Evolutionary conservation across 2,329 filamentous ascomycete species (phyloP).

Genomic region (Didymella segeticola): DNA sequence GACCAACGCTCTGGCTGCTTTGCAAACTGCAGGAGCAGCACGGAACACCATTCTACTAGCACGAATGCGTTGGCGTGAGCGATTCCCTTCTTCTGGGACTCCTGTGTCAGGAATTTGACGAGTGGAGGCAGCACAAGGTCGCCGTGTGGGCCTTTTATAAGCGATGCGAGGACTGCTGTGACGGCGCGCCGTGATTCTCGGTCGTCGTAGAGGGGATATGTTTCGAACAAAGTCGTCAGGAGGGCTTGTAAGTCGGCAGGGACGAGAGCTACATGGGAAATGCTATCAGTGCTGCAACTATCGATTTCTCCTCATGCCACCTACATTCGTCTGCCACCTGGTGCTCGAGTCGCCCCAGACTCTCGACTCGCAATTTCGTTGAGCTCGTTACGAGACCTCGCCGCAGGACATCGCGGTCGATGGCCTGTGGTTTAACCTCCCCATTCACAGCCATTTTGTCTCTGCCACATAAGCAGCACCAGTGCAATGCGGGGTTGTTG

Average conservation of each 20-base stretch:
- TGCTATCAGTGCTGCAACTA: constrained; percentile 19
- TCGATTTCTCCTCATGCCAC: constrained; percentile 23
- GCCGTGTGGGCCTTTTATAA: constrained; percentile 66
- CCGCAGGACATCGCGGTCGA: constrained; percentile 47
- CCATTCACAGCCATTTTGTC: constrained; percentile 48
- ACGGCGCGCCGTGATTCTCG: constrained; percentile 82
- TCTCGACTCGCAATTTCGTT: constrained; percentile 55
- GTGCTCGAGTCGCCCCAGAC: constrained; percentile 54
- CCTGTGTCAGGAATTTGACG: constrained; percentile 70
- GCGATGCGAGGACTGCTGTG: constrained; percentile 75
- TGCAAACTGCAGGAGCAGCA: constrained; percentile 76
- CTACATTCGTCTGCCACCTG: constrained; percentile 53
- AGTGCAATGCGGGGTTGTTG: constrained; percentile 32
- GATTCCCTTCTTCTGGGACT: constrained; percentile 78
- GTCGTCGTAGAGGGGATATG: constrained; percentile 87
- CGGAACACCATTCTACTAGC: constrained; percentile 85
- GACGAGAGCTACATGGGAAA: constrained; percentile 47
- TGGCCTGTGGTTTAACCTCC: constrained; percentile 40
- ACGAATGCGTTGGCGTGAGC: constrained; percentile 85
- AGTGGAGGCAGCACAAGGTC: constrained; percentile 68
- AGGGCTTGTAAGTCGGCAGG: constrained; percentile 58
- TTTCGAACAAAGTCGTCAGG: constrained; percentile 80
- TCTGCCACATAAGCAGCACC: constrained; percentile 38
- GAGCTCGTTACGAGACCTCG: constrained; percentile 55
- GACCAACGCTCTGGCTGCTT: constrained; percentile 67